Evolutionary conservation across 2,329 filamentous ascomycete species (phyloP), one percentile per base, ranked within the genome.

Genomic region (Fusarium phyllophilum): DNA sequence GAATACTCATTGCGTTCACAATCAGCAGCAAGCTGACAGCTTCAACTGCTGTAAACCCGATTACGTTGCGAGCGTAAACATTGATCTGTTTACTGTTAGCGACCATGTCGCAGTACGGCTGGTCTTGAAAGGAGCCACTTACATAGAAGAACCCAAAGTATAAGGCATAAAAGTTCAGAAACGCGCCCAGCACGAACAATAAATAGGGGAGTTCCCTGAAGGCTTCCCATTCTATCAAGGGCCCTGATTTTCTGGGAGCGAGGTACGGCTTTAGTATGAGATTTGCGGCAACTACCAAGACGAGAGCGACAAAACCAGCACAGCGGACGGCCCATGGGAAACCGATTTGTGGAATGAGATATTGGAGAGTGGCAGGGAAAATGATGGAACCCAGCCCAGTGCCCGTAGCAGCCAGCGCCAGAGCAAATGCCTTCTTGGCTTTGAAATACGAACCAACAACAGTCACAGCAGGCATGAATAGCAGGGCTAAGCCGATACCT

Each of bases 321-420:
- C 90, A 86, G 13, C 93, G 84, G 7, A 91, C 89, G 0, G 90
- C 86, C 90, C 91, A 92, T 1, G 84, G 82, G 73, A 92, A 93
- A 2, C 90, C 90, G 36, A 92, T 84, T 22, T 82, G 78, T 0
- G 88, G 88, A 12, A 90, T 84, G 24, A 92, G 81, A 55, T 88
- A 85, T 74, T 90, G 85, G 76, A 92, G 87, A 22, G 85, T 83
- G 17, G 88, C 84, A 0, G 89, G 88, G 71, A 89, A 91, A 15
- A 89, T 80, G 17, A 90, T 80, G 36, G 88, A 87, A 8, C 89
- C 88, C 13, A 89, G 82, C 8, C 86, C 87, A 38, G 86, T 89
- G 6, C 91, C 91, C 10, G 86, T 87, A 5, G 90, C 89, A 6
- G 89, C 87, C 11, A 92, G 77, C 4, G 90, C 89, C 51, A 92